phyloP scores from a whole-genome alignment of 371 early-diverging fungal species.

The Rhizomucor miehei region DNA sequence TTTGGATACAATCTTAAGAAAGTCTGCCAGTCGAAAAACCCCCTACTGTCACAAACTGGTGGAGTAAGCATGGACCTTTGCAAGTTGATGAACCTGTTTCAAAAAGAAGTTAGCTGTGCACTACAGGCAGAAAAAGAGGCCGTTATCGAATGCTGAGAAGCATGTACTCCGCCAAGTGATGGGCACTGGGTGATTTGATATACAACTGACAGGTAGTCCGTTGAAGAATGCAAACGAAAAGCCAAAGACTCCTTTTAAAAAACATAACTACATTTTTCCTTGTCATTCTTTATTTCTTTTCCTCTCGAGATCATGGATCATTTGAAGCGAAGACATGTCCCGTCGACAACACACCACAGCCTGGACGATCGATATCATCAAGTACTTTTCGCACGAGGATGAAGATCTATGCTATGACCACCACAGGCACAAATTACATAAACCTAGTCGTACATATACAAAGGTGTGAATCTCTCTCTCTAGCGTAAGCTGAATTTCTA shows the following conservation, averaged over 20 bases:
- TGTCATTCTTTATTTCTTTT: neutral
- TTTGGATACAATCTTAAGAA: too few relatives aligned
- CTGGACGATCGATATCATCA: neutral
- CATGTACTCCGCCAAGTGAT: too few relatives aligned
- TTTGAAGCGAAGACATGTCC: conserved; percentile 38
- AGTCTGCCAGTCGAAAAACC: too few relatives aligned
- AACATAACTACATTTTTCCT: too few relatives aligned
- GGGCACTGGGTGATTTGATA: neutral
- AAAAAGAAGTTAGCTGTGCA: too few relatives aligned
- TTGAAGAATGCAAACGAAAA: conserved; percentile 4
- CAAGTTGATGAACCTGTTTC: too few relatives aligned
- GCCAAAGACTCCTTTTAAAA: too few relatives aligned
- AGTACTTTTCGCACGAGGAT: conserved; percentile 2
- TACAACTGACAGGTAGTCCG: conserved; percentile 8
- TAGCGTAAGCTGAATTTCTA: too few relatives aligned
- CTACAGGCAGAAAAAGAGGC: too few relatives aligned
- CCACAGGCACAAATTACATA: conserved; percentile 17
- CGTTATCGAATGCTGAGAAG: too few relatives aligned
- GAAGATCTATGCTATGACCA: conserved; percentile 13
- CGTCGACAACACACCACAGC: conserved; percentile 8
- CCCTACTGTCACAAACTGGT: too few relatives aligned
- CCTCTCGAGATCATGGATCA: conserved; percentile 23
- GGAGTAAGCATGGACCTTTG: too few relatives aligned
- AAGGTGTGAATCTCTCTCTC: conserved; percentile 29
- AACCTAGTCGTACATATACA: neutral